Evolutionary conservation across 2,329 filamentous ascomycete genomes (phyloP), one percentile per base, ranked within the genome.

Genomic region (Aspergillus felis): DNA sequence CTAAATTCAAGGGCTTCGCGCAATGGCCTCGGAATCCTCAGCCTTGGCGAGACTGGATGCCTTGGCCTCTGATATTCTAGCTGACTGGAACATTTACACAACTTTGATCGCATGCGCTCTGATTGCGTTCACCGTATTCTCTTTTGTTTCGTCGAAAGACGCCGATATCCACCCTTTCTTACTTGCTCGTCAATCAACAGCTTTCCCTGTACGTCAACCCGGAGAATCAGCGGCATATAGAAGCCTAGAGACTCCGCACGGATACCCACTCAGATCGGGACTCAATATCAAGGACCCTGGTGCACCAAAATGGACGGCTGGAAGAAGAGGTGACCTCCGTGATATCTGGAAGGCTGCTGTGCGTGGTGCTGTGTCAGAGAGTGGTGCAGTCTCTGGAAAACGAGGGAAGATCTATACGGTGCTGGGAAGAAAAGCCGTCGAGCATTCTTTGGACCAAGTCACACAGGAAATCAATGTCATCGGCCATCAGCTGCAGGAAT

Each of bases 121-220:
- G 47, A 78, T 87, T 59, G 79, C 82, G 55, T 83, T 92, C 67
- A 75, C 93, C 56, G 82, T 87, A 57, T 92, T 90, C 74, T 84
- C 87, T 48, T 77, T 95, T 62, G 79, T 89, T 67, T 85, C 85
- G 60, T 83, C 84, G 52, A 84, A 85, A 59, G 93, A 97, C 54
- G 90, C 94, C 5, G 94, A 99, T 78, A 89, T 89, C 4, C 94
- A 97, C 74, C 93, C 94, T 35, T 87, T 96, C 74, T 84, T 97
- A 50, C 87, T 99, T 28, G 90, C 90, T 55, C 86, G 93, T 54
- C 94, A 97, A 79, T 85, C 91, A 2, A 82, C 87, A 62, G 83
- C 89, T 52, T 89, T 91, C 8, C 85, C 87, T 12, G 89, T 97
- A 54, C 85, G 94, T 66, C 87, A 93, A 66, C 85, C 89, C 57